A percentile compares a stretch with the other conserved stretches of the same genome.
phyloP scores from a whole-genome alignment of 768 basidiomycete genomes.

The Naematelia encephala region DNA sequence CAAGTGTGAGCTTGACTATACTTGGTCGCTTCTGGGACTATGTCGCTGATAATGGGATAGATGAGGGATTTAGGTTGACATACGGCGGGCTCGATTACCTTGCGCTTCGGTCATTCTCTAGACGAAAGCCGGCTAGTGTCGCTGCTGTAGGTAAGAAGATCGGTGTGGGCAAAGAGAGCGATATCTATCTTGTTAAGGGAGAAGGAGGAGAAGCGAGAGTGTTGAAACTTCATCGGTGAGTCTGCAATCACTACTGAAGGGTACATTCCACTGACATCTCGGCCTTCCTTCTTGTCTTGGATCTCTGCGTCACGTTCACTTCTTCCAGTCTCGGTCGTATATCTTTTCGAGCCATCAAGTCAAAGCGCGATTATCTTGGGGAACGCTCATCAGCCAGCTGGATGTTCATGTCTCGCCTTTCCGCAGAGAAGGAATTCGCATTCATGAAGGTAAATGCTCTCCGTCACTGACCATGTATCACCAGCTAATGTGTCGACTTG shows the following conservation, averaged over 20 bases:
- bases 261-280: too few relatives aligned
- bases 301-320: constrained; percentile 12
- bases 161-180: constrained; percentile 96
- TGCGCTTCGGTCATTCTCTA: constrained; percentile 87
- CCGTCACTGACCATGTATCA: neutral
- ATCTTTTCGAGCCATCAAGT: constrained; percentile 94
- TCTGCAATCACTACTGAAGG: constrained; percentile 1
- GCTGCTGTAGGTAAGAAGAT: constrained; percentile 94
- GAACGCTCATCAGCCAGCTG: constrained; percentile 94
- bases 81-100: constrained; percentile 99
- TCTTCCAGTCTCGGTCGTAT: constrained; percentile 79
- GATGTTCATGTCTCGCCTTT: constrained; percentile 98
- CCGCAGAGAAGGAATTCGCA: constrained; percentile 96
- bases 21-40: neutral
- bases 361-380: constrained; percentile 92
- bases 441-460: constrained; percentile 83
- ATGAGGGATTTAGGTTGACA: constrained; percentile 94
- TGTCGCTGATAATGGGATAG: constrained; percentile 54
- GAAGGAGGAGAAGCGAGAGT: constrained; percentile 80
- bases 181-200: constrained; percentile 64
- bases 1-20: constrained; percentile 65
- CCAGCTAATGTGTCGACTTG: neutral
- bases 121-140: constrained; percentile 69
- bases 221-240: constrained; percentile 86
- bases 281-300: too few relatives aligned